These are phyloP conservation scores for Phytophthora podocarpi DNA, from an alignment of 352 stramenopile genomes.

Conservation along the genomic window DNA sequence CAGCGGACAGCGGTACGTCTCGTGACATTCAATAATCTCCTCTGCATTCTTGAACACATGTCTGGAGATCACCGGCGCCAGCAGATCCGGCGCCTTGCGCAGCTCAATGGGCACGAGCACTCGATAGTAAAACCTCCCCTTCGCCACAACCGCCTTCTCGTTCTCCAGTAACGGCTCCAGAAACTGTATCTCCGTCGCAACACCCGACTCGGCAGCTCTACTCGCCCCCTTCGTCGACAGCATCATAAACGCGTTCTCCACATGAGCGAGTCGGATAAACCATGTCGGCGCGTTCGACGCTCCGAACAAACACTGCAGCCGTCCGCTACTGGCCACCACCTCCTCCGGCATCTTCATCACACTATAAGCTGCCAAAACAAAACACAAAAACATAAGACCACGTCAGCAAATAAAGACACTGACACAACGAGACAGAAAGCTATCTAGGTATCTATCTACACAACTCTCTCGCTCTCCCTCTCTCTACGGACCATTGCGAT, in stretches of 20 bases:
- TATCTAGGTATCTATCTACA: too few relatives aligned
- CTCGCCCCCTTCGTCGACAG: slow-evolving; percentile 50
- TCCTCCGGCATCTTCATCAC: slow-evolving; percentile 85
- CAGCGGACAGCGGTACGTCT: slow-evolving; percentile 70
- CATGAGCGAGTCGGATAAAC: slow-evolving; percentile 72
- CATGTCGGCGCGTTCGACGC: slow-evolving; percentile 61
- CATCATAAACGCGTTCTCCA: slow-evolving; percentile 79
- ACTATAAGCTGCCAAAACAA: slow-evolving; percentile 48
- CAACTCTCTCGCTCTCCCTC: too few relatives aligned
- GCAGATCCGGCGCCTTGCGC: slow-evolving; percentile 67
- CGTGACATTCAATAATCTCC: slow-evolving; percentile 81
- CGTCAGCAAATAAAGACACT: too few relatives aligned
- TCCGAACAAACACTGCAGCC: slow-evolving; percentile 65
- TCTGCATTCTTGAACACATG: slow-evolving; percentile 81
- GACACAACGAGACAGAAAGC: too few relatives aligned
- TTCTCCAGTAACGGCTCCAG: slow-evolving; percentile 46
- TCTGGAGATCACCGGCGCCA: slow-evolving; percentile 69
- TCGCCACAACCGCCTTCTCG: slow-evolving; percentile 44
- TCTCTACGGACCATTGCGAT: slow-evolving; percentile 49
- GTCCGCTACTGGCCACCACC: slow-evolving; percentile 60
- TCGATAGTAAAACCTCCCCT: slow-evolving; percentile 70
- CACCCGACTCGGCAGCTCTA: slow-evolving; percentile 21
- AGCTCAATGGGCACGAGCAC: slow-evolving; percentile 83
- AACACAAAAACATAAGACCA: slow-evolving; percentile 1
- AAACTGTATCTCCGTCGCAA: slow-evolving; percentile 29